Base-by-base conservation (phyloP, 805 yeast species). In the Groenewaldozyma salmanticensis region DNA sequence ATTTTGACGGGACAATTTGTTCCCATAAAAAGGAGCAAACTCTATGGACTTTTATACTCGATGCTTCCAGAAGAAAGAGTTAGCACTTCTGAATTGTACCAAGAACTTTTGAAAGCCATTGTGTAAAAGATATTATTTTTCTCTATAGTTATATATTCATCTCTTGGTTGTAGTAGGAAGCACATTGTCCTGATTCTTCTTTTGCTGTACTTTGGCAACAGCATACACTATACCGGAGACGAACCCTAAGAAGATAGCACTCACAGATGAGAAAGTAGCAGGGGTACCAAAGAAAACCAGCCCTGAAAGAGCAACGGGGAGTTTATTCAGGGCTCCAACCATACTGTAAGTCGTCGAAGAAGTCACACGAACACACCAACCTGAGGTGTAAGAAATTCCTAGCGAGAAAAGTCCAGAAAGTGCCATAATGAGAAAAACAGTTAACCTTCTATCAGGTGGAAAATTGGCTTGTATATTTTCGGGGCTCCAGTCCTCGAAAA, bases 331-430 rank as follows among this genome's bases (percentile, higher is more conserved):
- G 42, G 98, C 98, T 64, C 98, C 98, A 45, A 92, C 97, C 98
- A 92, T 92, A 41, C 96, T 86, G 71, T 92, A 92, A 42, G 98
- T 92, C 42, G 98, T 92, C 21, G 97, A 88, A 18, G 96, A 86
- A 34, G 98, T 92, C 50, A 92, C 97, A 70, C 98, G 85, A 51
- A 92, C 95, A 76, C 98, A 92, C 98, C 98, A 92, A 47, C 96
- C 98, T 9, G 97, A 87, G 66, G 96, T 86, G 76, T 92, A 92
- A 35, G 97, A 90, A 62, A 92, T 92, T 69, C 95, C 96, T 40
- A 92, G 95, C 24, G 96, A 81, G 35, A 94, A 81, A 53, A 84
- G 75, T 65, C 98, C 98, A 29, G 96, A 85, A 59, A 90, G 74
- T 48, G 92, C 57, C 95, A 92, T 88, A 54, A 86, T 79, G 35